Evolutionary conservation across 1,284 basidiomycete species (phyloP), one percentile per base, ranked within the genome.

Genomic region (Ustilago lituana): DNA sequence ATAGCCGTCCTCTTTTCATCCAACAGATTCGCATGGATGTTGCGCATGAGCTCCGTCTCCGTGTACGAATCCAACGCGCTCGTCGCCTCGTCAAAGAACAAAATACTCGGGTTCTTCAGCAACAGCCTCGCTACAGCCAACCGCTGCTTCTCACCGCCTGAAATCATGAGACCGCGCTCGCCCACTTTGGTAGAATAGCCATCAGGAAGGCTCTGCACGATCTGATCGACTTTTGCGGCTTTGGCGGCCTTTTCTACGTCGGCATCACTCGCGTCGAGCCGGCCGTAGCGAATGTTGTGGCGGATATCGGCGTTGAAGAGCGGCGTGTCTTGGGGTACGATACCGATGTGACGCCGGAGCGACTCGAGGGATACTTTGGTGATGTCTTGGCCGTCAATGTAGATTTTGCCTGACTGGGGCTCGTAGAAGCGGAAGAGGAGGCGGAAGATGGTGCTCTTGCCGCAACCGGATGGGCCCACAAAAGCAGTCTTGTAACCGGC

Each of bases 41-140:
- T 97, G 71, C 88, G 87, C 94, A 98, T 98, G 47, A 98, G 85
- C 80, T 96, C 94, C 1, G 90, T 88, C 82, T 98, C 95, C 0
- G 95, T 98, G 73, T 93, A 91, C 3, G 91, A 91, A 79, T 98
- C 96, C 59, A 98, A 84, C 0, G 95, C 93, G 0, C 93, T 96
- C 0, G 96, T 98, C 89, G 96, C 95, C 84, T 98, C 95, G 79
- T 98, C 95, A 77, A 98, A 98, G 85, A 98, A 97, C 77, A 98
- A 80, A 77, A 98, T 96, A 3, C 90, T 89, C 0, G 95, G 93
- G 82, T 98, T 91, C 84, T 98, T 98, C 45, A 98, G 84, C 74
- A 98, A 83, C 38, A 96, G 88, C 15, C 96, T 85, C 5, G 95
- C 96, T 12, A 98, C 92, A 0, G 95, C 96, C 68, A 98, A 83